Base-by-base conservation (phyloP, 2,329 filamentous ascomycete genomes). In the Pochonia chlamydosporia region DNA sequence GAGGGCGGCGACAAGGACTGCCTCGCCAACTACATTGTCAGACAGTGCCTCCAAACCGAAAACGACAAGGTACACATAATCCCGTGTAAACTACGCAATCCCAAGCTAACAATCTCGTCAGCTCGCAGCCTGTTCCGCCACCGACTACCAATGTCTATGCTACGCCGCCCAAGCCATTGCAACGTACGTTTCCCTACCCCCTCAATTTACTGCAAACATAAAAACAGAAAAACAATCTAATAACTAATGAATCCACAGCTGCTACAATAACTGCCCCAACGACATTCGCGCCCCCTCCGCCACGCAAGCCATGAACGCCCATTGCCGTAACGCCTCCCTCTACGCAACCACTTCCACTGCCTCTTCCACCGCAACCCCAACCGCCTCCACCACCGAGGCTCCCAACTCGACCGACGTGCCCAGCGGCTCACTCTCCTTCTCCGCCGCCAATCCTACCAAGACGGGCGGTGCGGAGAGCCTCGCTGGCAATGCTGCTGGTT, bases 211-310 rank as follows among this genome's bases (percentile, higher is more conserved):
- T 3, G n/a, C 37, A 9, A 11, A 36, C 5, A 41, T 37, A 13
- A 41, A 24, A n/a, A n/a, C n/a, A 8, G n/a, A 45, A 25, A 40
- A 16, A 40, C 47, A 48, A 47, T 52, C 48, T 50, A 36, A 52
- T 43, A 28, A 25, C n/a, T n/a, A n/a, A n/a, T n/a, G n/a, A n/a
- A n/a, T n/a, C 9, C 8, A 25, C 20, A 74, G 72, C 51, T 78
- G 75, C 72, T 78, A 69, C 66, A 75, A 75, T 68, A 78, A 78
- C 71, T 78, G 75, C 67, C 75, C 75, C 58, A 64, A 72, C 56
- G 74, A 78, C 61, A 2, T 58, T 43, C 65, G 69, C 40, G 62
- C 57, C 51, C 46, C 54, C 44, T 46, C 59, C 18, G 65, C 64
- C 54, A 52, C 63, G 43, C 58, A 63, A 54, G 66, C 72, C 58